These are phyloP conservation scores for Pichia sp. DNA, from an alignment of 1,139 yeast species.

Conservation along the genomic window DNA sequence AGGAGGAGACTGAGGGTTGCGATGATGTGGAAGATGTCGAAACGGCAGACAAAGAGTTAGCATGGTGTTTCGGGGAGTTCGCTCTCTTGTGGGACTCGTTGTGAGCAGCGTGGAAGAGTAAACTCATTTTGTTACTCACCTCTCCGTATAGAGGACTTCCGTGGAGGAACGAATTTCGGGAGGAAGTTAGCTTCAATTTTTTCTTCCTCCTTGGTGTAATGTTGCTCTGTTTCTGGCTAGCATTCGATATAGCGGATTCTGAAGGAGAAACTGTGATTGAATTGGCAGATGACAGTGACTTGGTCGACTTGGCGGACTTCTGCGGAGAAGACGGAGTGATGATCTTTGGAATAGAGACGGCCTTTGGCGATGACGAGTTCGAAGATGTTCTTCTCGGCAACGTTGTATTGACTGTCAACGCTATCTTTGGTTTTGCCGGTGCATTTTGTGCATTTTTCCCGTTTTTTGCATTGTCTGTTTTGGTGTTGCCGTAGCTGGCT, in stretches of 20 bases:
- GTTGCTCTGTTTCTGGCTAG: not conserved
- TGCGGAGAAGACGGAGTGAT: constrained; percentile 3
- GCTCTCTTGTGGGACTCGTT: not conserved
- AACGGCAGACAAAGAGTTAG: not conserved
- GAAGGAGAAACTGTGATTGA: constrained; percentile 2
- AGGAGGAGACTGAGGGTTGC: not conserved
- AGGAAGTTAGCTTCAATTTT: constrained; percentile 6
- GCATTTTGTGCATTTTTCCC: too few relatives aligned
- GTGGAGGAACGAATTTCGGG: constrained; percentile 10
- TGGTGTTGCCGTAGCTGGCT: not conserved
- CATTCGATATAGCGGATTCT: not conserved
- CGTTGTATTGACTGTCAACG: constrained; percentile 5
- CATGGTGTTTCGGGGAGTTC: not conserved
- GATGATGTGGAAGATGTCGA: not conserved
- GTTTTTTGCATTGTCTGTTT: not conserved
- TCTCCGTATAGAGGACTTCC: constrained; percentile 21
- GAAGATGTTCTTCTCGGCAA: constrained; percentile 1
- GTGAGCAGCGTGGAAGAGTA: constrained; percentile 13
- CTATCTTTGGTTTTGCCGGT: not conserved
- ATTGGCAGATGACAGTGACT: constrained; percentile 1
- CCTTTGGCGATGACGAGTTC: not conserved
- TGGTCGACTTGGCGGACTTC: constrained; percentile 2
- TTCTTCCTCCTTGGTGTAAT: constrained; percentile 2
- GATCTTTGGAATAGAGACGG: constrained; percentile 1
- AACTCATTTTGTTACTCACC: constrained; percentile 18